Conservation (phyloP, 2,329 filamentous ascomycete species). For the Botryotinia calthae region DNA sequence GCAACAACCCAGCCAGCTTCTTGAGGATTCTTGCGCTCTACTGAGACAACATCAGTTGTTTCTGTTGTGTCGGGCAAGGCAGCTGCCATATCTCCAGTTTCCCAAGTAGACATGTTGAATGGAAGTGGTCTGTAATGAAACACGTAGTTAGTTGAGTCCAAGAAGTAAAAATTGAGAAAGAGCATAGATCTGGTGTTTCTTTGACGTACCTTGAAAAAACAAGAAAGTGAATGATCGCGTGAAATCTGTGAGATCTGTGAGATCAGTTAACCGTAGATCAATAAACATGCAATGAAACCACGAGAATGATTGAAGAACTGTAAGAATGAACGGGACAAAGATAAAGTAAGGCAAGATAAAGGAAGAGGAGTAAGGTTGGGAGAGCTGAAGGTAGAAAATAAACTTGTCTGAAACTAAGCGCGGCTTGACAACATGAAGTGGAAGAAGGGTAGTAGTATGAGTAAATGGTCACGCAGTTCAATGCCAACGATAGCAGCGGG, state of each 20-base stretch:
- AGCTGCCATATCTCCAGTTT: slow-evolving; percentile 35
- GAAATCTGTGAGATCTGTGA: not conserved
- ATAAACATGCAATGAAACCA: not conserved
- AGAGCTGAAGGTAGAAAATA: not conserved
- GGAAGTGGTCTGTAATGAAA: not conserved
- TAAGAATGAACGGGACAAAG: not conserved
- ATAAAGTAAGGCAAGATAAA: no score
- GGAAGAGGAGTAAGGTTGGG: not conserved
- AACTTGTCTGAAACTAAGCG: not conserved
- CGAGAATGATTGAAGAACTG: not conserved
- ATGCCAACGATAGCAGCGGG: not conserved
- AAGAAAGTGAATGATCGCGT: not conserved
- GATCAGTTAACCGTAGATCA: not conserved
- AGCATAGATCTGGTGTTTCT: not conserved
- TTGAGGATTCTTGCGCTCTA: slow-evolving; percentile 30
- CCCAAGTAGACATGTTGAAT: slow-evolving; percentile 31
- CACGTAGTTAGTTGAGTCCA: not conserved
- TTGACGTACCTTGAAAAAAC: not conserved
- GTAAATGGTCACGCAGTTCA: not conserved
- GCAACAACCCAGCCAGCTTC: slow-evolving; percentile 37
- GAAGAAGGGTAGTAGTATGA: no score
- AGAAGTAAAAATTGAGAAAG: not conserved
- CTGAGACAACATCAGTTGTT: slow-evolving; percentile 17
- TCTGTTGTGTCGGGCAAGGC: slow-evolving; percentile 35
- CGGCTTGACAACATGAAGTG: not conserved